A percentile compares a stretch with the other conserved stretches of the same genome.
phyloP scores from a whole-genome alignment of 352 stramenopile species.

The Phytophthora hibernalis region DNA sequence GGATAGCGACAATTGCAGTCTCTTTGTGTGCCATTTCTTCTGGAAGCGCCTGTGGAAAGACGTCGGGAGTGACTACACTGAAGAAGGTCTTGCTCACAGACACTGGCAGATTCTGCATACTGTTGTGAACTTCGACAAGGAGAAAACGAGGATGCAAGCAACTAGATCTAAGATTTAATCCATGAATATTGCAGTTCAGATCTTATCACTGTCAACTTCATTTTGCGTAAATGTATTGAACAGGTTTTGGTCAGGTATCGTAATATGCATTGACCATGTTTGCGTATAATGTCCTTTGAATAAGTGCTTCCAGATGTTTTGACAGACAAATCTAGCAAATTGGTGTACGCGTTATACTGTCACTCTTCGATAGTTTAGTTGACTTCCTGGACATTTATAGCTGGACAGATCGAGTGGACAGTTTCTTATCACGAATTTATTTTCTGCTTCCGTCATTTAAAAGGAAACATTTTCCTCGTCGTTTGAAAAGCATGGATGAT shows the following conservation, averaged over 20 bases:
- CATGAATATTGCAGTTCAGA: too few relatives aligned
- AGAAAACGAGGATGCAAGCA: not conserved
- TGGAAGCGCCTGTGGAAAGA: not conserved
- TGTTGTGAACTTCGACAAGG: slow-evolving; percentile 5
- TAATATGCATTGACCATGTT: not conserved
- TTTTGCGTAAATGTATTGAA: not conserved
- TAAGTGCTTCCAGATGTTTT: not conserved
- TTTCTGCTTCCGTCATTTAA: not conserved
- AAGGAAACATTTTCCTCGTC: not conserved
- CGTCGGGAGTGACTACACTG: not conserved
- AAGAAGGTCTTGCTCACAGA: not conserved
- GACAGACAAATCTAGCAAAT: not conserved
- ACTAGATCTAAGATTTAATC: not conserved
- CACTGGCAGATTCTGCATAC: slow-evolving; percentile 2
- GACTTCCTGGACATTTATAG: not conserved
- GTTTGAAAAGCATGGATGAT: not conserved
- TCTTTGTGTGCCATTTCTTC: slow-evolving; percentile 2
- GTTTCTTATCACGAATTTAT: too few relatives aligned
- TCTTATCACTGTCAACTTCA: not conserved
- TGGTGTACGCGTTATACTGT: not conserved
- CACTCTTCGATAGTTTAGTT: not conserved
- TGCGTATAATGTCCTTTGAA: not conserved
- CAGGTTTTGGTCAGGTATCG: not conserved
- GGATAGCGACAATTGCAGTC: slow-evolving; percentile 4
- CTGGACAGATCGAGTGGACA: not conserved